phyloP scores from a whole-genome alignment of 768 basidiomycete genomes.

The Megacollybia marginata region DNA sequence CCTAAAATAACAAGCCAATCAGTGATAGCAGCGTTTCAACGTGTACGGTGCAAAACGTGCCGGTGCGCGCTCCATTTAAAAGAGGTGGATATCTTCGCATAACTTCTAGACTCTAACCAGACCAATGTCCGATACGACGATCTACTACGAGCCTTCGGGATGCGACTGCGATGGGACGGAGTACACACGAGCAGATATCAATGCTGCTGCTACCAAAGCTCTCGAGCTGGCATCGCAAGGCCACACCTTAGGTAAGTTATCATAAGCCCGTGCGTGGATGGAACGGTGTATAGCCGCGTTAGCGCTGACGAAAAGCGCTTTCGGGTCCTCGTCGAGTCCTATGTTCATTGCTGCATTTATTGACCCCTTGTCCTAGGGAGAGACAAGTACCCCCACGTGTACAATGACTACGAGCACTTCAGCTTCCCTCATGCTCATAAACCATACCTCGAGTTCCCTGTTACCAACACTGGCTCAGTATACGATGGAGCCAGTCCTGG shows the following conservation, averaged over 20 bases:
- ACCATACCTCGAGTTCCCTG: conserved; percentile 5
- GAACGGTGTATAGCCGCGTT: too few relatives aligned
- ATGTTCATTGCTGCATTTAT: neutral
- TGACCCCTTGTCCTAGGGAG: neutral
- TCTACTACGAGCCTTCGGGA: conserved; percentile 3
- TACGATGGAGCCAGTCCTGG: conserved; percentile 20
- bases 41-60: too few relatives aligned
- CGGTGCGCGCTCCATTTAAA: too few relatives aligned
- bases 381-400: conserved; percentile 7
- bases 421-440: conserved; percentile 4
- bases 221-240: conserved; percentile 4
- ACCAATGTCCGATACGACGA: neutral
- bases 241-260: conserved; percentile 1
- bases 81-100: too few relatives aligned
- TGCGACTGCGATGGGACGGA: conserved; percentile 5
- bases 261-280: too few relatives aligned
- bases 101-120: too few relatives aligned
- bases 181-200: conserved; percentile 3
- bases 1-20: too few relatives aligned
- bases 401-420: conserved; percentile 7
- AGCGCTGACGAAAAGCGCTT: too few relatives aligned
- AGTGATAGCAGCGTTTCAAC: too few relatives aligned
- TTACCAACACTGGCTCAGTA: neutral
- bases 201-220: conserved; percentile 1
- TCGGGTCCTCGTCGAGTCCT: too few relatives aligned